Percentiles rank a stretch among this genome's conserved stretches.
Conservation (phyloP, 305 asterid genomes). For the Lippia alba region DNA sequence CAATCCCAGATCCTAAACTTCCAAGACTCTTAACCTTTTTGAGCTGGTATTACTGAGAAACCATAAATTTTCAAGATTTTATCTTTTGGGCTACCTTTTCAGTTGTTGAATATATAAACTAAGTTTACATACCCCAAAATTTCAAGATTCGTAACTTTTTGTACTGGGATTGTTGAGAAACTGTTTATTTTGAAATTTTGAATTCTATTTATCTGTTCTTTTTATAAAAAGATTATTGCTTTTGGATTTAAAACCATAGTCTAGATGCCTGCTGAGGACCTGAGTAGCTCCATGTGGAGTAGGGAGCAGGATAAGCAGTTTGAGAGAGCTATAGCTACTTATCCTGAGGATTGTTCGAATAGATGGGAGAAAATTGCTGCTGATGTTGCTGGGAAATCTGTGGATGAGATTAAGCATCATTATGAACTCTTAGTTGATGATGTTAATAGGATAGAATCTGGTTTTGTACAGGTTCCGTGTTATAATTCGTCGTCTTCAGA, state of each 20-base stretch:
- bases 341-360: constrained; percentile 61
- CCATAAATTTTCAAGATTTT: too few species aligned
- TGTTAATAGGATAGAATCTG: constrained; percentile 70
- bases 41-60: too few species aligned
- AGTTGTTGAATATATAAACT: constrained; percentile 21
- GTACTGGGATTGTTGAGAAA: constrained; percentile 20
- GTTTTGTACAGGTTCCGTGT: constrained; percentile 65
- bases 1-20: too few species aligned
- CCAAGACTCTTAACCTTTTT: too few species aligned
- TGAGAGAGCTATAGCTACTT: constrained; percentile 74
- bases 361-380: constrained; percentile 86
- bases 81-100: too few species aligned
- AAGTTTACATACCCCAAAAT: constrained; percentile 23
- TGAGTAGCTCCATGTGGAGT: constrained; percentile 71
- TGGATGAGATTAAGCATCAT: constrained; percentile 72
- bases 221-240: constrained; percentile 12
- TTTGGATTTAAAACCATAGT: constrained; percentile 32
- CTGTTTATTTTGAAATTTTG: neutral
- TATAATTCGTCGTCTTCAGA: constrained; percentile 60
- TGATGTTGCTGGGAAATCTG: constrained; percentile 74
- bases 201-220: neutral
- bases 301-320: constrained; percentile 85
- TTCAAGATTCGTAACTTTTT: constrained; percentile 28
- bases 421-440: constrained; percentile 80
- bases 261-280: constrained; percentile 72